Conservation (phyloP, 345 rosid species). For the Streptanthus diversifolius region DNA sequence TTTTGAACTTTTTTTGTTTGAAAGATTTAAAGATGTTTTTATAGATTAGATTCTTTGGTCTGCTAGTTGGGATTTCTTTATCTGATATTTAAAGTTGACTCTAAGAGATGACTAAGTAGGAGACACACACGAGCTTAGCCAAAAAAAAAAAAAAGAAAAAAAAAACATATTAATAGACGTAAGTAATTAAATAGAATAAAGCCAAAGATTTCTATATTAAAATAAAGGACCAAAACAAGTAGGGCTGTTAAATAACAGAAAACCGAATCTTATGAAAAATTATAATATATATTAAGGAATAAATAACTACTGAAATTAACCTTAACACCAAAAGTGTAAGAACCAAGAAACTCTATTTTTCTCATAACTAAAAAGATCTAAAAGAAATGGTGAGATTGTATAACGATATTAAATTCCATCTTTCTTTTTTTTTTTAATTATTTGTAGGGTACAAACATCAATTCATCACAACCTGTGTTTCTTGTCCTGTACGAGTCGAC, state of each 20-base stretch:
- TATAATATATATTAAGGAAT: too few species aligned
- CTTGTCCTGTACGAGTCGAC: background rate
- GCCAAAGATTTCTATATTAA: background rate
- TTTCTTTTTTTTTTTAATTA: too few species aligned
- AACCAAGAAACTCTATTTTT: background rate
- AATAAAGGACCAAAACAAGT: background rate
- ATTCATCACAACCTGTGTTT: background rate
- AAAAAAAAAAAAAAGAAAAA: background rate
- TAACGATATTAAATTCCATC: too few species aligned
- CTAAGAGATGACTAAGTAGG: background rate
- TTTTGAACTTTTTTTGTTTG: background rate
- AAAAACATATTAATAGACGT: background rate
- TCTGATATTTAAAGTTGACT: conserved; percentile 13
- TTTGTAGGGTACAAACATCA: background rate
- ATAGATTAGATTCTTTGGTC: background rate
- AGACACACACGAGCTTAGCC: background rate
- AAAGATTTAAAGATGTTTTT: conserved; percentile 9
- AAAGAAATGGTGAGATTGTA: background rate
- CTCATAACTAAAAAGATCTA: background rate
- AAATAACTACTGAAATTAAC: background rate
- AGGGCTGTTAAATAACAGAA: background rate
- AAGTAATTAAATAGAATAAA: background rate
- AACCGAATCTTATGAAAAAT: background rate
- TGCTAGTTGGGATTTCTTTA: background rate
- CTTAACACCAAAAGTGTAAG: background rate